Evolutionary conservation across 495 filamentous ascomycete species (phyloP), one percentile per base, ranked within the genome.

Genomic region (Talaromyces ruber): DNA sequence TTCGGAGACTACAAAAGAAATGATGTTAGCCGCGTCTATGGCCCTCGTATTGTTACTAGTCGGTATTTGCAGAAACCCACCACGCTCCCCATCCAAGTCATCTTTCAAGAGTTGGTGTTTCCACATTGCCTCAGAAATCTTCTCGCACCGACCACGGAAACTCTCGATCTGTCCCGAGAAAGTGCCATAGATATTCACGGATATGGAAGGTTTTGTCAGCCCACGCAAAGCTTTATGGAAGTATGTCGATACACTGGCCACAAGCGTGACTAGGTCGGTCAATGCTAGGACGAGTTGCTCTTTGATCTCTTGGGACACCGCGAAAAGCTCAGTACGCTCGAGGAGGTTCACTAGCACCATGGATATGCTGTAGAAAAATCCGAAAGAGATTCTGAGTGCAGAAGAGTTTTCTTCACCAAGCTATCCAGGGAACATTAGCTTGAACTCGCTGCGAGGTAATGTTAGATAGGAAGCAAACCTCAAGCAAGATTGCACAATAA

Each of bases 251-350:
- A 76, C 69, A 25, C 64, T 62, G 26, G 66, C 65, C 32, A 76
- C 68, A n/a, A 76, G 66, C 0, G 70, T 74, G 6, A 76, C 70
- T 24, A 76, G 51, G 58, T 76, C 73, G 12, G 68, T 68, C 57
- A 76, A 62, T 25, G 73, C 71, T 0, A 76, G 64, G 12, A 74
- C 64, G 1, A 76, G 67, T 64, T 76, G 73, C 37, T 76, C 73
- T 61, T 74, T 76, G 66, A 74, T 76, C n/a, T 71, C 69, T 34
- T 71, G 68, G 4, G 73, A 76, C 28, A 74, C 70, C 4, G 57
- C 39, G 58, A 76, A 76, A 18, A 76, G 59, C 64, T 74, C 71
- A 1, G 69, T 66, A 1, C 73, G 70, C 51, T 72, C 69, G 18
- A 76, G 62, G 9, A 76, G 65, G 45, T 74, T 74, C 2, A 68